These are phyloP conservation scores for Eucalyptus urophylla DNA, from an alignment of 345 rosid species.

Conservation along the genomic window DNA sequence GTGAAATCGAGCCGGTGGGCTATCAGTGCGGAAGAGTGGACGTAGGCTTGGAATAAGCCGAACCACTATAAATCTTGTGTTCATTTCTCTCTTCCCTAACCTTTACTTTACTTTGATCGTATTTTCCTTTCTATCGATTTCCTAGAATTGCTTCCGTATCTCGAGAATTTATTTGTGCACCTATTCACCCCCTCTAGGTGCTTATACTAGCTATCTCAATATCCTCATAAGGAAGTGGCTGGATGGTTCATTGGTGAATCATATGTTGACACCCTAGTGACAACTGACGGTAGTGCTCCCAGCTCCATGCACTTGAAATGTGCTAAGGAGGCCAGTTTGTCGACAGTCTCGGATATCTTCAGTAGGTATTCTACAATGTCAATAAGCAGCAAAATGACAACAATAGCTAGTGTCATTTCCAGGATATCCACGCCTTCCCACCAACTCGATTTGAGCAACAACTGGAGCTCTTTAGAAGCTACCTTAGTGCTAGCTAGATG, in stretches of 20 bases:
- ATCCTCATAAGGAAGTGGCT: not conserved
- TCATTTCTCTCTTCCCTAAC: no score
- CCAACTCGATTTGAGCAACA: not conserved
- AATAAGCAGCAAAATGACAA: constrained; percentile 13
- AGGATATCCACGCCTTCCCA: constrained; percentile 1
- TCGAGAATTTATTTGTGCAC: no score
- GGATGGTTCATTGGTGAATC: not conserved
- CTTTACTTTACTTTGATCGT: no score
- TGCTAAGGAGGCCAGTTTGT: constrained; percentile 14
- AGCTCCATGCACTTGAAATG: not conserved
- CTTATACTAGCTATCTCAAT: no score
- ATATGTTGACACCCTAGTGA: not conserved
- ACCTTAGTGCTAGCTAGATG: constrained; percentile 9
- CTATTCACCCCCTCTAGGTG: no score
- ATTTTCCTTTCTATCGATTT: no score
- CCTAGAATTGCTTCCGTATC: no score
- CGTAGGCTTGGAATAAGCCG: no score
- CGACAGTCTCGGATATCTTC: constrained; percentile 7
- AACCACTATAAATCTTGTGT: no score
- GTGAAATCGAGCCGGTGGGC: no score
- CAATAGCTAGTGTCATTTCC: not conserved
- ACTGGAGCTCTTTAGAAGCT: not conserved
- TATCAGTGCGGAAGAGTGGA: no score
- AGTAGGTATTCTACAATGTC: constrained; percentile 15
- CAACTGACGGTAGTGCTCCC: not conserved